Percentiles rank a stretch among this genome's conserved stretches.
Evolutionary conservation across 1,139 yeast genomes (phyloP).

Genomic region (Geotrichum siamense): DNA sequence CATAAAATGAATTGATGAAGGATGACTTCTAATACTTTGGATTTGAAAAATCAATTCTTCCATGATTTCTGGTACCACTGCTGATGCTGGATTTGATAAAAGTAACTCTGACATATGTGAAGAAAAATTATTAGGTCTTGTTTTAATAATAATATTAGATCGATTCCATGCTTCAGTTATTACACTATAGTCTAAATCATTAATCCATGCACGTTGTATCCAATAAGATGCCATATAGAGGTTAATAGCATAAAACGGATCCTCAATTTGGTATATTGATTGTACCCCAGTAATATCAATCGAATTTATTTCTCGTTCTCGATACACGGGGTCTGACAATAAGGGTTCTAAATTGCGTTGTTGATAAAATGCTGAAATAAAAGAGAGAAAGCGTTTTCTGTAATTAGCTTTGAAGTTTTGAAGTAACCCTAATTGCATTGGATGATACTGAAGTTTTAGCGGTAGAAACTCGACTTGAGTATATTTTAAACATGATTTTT

Average conservation of each 20-base stretch:
- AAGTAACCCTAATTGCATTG: conserved; percentile 15
- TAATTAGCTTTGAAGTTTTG: conserved; percentile 17
- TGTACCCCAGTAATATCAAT: conserved; percentile 6
- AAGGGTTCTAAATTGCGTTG: conserved; percentile 7
- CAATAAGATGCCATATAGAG: conserved; percentile 14
- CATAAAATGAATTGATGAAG: conserved; percentile 8
- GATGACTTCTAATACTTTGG: conserved; percentile 3
- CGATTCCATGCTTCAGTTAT: conserved; percentile 15
- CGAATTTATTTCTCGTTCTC: background rate
- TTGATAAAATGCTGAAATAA: conserved; percentile 12
- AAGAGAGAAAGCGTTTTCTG: conserved; percentile 8
- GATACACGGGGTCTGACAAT: conserved; percentile 10
- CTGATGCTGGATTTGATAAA: conserved; percentile 5
- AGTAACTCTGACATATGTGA: conserved; percentile 4
- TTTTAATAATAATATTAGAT: conserved; percentile 8
- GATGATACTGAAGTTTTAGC: conserved; percentile 9
- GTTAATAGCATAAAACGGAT: conserved; percentile 11
- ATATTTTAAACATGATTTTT: conserved; percentile 7
- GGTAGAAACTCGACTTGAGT: conserved; percentile 14
- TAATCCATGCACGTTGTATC: conserved; percentile 16
- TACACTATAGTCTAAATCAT: conserved; percentile 5
- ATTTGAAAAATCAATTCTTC: conserved; percentile 6
- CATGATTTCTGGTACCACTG: conserved; percentile 1
- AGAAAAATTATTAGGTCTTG: background rate
- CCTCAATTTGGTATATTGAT: conserved; percentile 10